These are phyloP conservation scores for Bothriochloa decipiens DNA, from an alignment of 176 grass and related monocot species.

Conservation along the genomic window DNA sequence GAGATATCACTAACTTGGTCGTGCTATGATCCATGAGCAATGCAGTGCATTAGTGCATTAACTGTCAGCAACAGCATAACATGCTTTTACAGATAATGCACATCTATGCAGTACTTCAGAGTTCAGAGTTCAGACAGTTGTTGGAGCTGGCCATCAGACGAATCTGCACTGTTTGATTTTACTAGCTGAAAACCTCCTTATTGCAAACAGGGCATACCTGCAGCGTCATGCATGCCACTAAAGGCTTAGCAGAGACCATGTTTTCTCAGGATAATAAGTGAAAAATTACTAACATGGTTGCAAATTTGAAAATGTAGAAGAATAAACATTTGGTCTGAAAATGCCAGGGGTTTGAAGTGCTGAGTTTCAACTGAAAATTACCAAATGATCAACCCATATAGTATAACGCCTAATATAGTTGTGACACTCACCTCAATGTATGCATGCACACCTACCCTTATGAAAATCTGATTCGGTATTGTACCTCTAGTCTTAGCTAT, in stretches of 20 bases:
- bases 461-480: background rate
- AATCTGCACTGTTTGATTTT: conserved; percentile 36
- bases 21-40: conserved; percentile 17
- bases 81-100: background rate
- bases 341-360: no score
- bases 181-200: conserved; percentile 67
- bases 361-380: no score
- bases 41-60: background rate
- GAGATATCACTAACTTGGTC: conserved; percentile 3
- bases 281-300: background rate
- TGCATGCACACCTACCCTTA: background rate
- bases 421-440: background rate
- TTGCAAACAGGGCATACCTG: conserved; percentile 87
- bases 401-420: background rate
- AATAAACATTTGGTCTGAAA: no score
- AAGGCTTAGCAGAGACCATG: conserved; percentile 4
- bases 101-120: background rate
- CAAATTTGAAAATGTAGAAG: no score
- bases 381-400: no score
- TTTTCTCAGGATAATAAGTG: conserved; percentile 15
- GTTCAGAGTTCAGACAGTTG: no score
- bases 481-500: no score
- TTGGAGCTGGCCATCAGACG: background rate
- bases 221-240: conserved; percentile 3
- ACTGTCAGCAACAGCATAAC: background rate